Evolutionary conservation across 768 basidiomycete genomes (phyloP).

Genomic region (Psilocybe cyanescens): DNA sequence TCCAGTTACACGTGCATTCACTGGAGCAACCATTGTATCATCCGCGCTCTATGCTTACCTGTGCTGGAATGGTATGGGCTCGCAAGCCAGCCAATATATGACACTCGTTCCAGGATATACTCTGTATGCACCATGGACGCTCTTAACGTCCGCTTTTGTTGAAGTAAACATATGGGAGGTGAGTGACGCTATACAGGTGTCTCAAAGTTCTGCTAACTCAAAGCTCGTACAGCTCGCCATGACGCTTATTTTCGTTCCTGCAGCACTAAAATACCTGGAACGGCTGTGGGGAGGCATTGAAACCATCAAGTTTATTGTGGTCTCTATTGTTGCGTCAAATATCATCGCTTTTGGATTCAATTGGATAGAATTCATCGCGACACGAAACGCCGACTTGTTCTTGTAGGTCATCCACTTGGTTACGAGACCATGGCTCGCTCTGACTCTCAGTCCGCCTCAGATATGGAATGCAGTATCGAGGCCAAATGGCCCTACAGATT

Average conservation of each 20-base stretch:
- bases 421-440: neutral
- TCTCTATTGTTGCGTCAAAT: constrained; percentile 81
- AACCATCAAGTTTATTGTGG: constrained; percentile 82
- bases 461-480: constrained; percentile 88
- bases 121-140: constrained; percentile 90
- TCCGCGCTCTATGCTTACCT: constrained; percentile 70
- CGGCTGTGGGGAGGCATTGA: constrained; percentile 92
- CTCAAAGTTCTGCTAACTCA: constrained; percentile 7
- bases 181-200: constrained; percentile 29
- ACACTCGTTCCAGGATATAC: constrained; percentile 82
- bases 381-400: constrained; percentile 75
- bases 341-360: constrained; percentile 87
- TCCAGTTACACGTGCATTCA: constrained; percentile 77
- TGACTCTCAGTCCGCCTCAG: constrained; percentile 41
- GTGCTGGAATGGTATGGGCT: constrained; percentile 50
- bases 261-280: constrained; percentile 89
- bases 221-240: constrained; percentile 63
- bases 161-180: constrained; percentile 88
- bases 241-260: constrained; percentile 77
- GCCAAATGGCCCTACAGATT: constrained; percentile 90
- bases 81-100: constrained; percentile 62
- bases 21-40: constrained; percentile 58
- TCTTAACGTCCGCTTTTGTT: constrained; percentile 86
- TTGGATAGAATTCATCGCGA: constrained; percentile 81
- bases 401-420: constrained; percentile 54